phyloP scores from a whole-genome alignment of 208 protist species.

The Naegleria fowleri region DNA sequence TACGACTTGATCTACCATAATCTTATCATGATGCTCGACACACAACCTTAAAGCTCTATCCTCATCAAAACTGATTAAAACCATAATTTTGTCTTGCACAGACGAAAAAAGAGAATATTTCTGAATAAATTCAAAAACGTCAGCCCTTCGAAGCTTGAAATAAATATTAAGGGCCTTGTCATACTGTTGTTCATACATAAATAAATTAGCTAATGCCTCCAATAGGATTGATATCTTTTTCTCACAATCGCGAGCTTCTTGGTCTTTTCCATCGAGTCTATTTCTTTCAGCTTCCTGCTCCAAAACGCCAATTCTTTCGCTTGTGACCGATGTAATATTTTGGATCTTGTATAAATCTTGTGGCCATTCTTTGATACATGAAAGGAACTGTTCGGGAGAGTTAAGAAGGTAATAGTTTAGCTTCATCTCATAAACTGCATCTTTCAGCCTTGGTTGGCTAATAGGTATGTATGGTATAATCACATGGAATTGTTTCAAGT shows the following conservation, averaged over 20 bases:
- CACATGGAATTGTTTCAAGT: conserved; percentile 40
- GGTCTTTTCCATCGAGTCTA: conserved; percentile 34
- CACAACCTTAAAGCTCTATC: conserved; percentile 46
- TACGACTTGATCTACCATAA: conserved; percentile 45
- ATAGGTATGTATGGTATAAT: conserved; percentile 57
- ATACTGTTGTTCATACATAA: conserved; percentile 45
- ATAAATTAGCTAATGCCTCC: conserved; percentile 47
- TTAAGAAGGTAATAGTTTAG: conserved; percentile 41
- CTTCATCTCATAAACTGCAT: conserved; percentile 49
- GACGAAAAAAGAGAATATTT: conserved; percentile 42
- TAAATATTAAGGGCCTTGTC: conserved; percentile 54
- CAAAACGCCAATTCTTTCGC: conserved; percentile 20
- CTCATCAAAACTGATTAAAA: conserved; percentile 46
- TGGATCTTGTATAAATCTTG: conserved; percentile 50
- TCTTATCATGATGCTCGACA: conserved; percentile 47
- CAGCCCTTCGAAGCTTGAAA: conserved; percentile 40
- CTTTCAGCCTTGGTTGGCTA: conserved; percentile 41
- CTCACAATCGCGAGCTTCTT: not conserved
- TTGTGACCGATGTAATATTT: conserved; percentile 42
- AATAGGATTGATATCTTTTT: not conserved
- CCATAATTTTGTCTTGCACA: conserved; percentile 43
- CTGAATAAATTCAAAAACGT: conserved; percentile 55
- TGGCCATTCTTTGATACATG: conserved; percentile 42
- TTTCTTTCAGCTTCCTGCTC: conserved; percentile 23
- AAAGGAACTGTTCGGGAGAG: not conserved